Base-by-base conservation (phyloP, 139 green algal species). In the Eudorina sp. region DNA sequence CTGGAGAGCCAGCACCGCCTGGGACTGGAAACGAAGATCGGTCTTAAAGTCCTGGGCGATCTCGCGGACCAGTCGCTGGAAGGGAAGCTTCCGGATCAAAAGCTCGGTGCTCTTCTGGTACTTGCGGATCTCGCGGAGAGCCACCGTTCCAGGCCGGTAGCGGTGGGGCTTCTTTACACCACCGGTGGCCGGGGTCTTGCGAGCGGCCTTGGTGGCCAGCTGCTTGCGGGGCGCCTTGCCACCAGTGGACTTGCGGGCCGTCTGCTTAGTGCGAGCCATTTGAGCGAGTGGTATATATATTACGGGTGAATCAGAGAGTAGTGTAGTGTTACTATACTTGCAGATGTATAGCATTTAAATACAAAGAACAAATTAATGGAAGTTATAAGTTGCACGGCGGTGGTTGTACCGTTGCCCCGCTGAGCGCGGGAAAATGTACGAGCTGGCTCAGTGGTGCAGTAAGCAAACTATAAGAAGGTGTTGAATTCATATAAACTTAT, bases 41-140 rank as follows among this genome's bases (percentile, higher is more conserved):
- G 90, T 93, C 95, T 99, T 99, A 96, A 99, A 99, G 94, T 99
- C 97, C 95, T 99, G 97, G 40, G 97, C 97, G 84, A 99, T 99
- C 94, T 99, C 97, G 72, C 97, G 95, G n/a, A 99, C 97, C 83
- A 99, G 94, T 64, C 97, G 93, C 95, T 99, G 97, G 94, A 99
- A 99, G 43, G 97, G 97, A 85, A 99, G 94, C 96, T 99, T 99
- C 86, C 97, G 95, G 92, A 99, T 99, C 45, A 99, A 95, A 90
- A 97, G 94, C 93, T 98, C 96, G 31, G 70, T 79, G 70, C 70
- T 79, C 70, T 79, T 79, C 70, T 79, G 70, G 70, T 79, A 79
- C 41, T 79, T 79, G 40, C 70, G 70, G 36, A 79, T 79, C 70
- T 79, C 70, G 25, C 70, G 70, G 14, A 79, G 43, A 43, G 66